Evolutionary conservation across 169 alveolate species (phyloP), one percentile per base, ranked within the genome.

Genomic region (Eimeria necatrix): DNA sequence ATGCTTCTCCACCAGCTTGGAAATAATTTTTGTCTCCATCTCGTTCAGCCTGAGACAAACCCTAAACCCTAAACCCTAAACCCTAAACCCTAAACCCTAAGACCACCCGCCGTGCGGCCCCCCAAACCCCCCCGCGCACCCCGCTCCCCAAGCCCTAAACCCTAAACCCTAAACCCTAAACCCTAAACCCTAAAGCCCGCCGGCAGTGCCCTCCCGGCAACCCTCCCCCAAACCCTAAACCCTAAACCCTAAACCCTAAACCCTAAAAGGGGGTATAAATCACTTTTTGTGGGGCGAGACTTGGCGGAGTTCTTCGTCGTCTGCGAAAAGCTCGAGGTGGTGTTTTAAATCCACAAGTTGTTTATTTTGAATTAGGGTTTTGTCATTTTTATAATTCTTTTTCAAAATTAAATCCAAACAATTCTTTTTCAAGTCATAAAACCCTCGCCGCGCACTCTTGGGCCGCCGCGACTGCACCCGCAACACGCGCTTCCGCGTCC

Each of bases 1-100:
- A n/a, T 68, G 26, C 78, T 68, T 68, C 78, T 68, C 78, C 6
- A 68, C 16, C 46, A 68, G 26, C 78, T 68, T 68, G 78, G 46
- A 5, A n/a, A 68, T 68, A n/a, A 68, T 68, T n/a, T 68, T 68
- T 6, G 78, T 68, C 16, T 68, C 78, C 78, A 68, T 68, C 16
- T 68, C 78, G 26, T 68, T 68, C 41, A 68, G 78, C 41, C 78
- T 68, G 26, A 53, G 64, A 53, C 64, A 53, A 53, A 53, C 64
- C 64, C 64, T 53, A 53, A 53, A 53, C 64, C 64, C 64, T 53
- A 53, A 53, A 53, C 64, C 64, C 64, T 53, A 53, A 53, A 53
- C 64, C 64, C 64, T 53, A 53, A 53, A 53, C 64, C 64, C 64
- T 53, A 53, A 53, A 53, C 64, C 64, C 64, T 53, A n/a, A n/a